These are phyloP conservation scores for Phytophthora constricta DNA, from an alignment of 352 stramenopile species.

Conservation along the genomic window DNA sequence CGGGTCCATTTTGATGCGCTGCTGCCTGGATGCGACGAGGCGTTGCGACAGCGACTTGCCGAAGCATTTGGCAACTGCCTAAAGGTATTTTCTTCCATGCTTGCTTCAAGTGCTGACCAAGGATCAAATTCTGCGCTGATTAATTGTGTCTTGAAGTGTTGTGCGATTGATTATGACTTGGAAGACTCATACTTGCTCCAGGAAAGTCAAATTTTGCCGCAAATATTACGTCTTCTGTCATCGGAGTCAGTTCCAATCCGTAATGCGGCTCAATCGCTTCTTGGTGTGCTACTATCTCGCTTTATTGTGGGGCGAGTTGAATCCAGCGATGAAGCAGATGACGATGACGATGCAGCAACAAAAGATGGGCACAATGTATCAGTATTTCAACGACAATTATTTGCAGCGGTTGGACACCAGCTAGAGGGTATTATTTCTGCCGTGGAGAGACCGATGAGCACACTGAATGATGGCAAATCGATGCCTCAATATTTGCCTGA, in stretches of 20 bases:
- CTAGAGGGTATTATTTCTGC: slow-evolving; percentile 56
- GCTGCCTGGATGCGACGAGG: slow-evolving; percentile 61
- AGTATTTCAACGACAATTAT: slow-evolving; percentile 72
- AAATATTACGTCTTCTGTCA: slow-evolving; percentile 63
- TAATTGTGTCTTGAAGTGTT: slow-evolving; percentile 56
- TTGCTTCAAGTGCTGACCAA: slow-evolving; percentile 36
- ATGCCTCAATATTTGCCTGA: slow-evolving; percentile 47
- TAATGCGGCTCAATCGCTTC: slow-evolving; percentile 59
- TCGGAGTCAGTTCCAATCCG: slow-evolving; percentile 49
- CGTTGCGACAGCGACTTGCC: slow-evolving; percentile 49
- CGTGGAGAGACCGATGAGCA: slow-evolving; percentile 20
- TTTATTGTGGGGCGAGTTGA: slow-evolving; percentile 54
- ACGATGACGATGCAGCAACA: slow-evolving; percentile 6
- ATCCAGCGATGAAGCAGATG: slow-evolving; percentile 19
- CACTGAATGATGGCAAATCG: not conserved
- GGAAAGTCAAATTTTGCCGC: slow-evolving; percentile 61
- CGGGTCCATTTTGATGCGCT: slow-evolving; percentile 65
- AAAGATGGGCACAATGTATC: slow-evolving; percentile 44
- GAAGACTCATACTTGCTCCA: slow-evolving; percentile 78
- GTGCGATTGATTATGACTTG: slow-evolving; percentile 76
- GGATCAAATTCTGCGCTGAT: slow-evolving; percentile 37
- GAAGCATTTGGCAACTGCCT: slow-evolving; percentile 60
- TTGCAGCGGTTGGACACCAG: slow-evolving; percentile 70
- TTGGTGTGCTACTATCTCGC: slow-evolving; percentile 66
- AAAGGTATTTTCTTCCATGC: slow-evolving; percentile 35